Conservation (phyloP, 306 rosid species). For the Dalbergia cultrata region DNA sequence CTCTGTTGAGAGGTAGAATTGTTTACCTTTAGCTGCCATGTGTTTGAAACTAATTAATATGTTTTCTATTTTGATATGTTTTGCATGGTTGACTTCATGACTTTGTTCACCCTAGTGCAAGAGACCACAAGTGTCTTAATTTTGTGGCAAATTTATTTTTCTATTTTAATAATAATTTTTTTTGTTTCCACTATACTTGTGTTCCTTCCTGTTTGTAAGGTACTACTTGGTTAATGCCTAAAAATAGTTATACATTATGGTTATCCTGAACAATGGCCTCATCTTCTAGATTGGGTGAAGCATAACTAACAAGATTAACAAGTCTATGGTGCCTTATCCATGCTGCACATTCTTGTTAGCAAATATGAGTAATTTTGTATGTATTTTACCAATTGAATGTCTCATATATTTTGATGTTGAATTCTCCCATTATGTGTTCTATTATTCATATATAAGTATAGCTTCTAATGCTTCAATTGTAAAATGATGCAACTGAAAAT, state of each 20-base stretch:
- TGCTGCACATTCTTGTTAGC: conserved; percentile 90
- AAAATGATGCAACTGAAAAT: too few relatives aligned
- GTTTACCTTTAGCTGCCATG: conserved; percentile 11
- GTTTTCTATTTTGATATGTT: neutral
- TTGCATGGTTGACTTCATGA: neutral
- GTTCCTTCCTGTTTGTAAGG: conserved; percentile 58
- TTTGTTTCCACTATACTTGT: neutral
- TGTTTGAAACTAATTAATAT: neutral
- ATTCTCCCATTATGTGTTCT: too few relatives aligned
- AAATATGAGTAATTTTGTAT: conserved; percentile 87
- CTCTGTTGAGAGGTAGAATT: conserved; percentile 73
- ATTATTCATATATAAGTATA: too few relatives aligned
- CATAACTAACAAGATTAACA: conserved; percentile 86
- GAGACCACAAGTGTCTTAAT: too few relatives aligned
- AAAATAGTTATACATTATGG: conserved; percentile 89
- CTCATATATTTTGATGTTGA: too few relatives aligned
- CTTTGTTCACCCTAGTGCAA: neutral
- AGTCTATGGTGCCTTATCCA: conserved; percentile 89
- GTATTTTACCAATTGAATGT: neutral
- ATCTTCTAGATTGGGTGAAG: conserved; percentile 95
- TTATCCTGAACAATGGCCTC: conserved; percentile 98
- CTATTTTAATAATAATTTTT: neutral
- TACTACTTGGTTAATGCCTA: conserved; percentile 93
- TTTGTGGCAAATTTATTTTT: neutral
- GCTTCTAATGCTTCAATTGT: too few relatives aligned